phyloP scores from a whole-genome alignment of 129 eudicot genomes.

The Apium graveolens region DNA sequence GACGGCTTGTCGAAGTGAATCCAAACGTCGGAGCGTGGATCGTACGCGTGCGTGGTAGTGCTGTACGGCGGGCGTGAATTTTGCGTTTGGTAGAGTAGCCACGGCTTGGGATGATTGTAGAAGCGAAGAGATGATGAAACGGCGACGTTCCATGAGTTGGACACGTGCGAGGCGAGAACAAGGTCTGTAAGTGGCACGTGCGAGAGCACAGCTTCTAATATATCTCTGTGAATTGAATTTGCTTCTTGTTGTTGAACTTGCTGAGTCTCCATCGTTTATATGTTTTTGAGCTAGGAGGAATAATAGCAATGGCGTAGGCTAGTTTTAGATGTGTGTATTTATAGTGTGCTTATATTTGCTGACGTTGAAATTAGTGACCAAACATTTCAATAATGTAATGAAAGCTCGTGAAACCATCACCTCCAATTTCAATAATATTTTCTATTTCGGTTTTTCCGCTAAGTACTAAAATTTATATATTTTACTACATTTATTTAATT shows the following conservation, averaged over 20 bases:
- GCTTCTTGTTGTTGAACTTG: neutral
- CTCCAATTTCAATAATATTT: too few species aligned
- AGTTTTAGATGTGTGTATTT: too few species aligned
- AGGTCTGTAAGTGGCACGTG: slow-evolving; percentile 53
- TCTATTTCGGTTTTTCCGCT: too few species aligned
- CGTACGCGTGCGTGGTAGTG: slow-evolving; percentile 43
- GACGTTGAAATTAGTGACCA: neutral
- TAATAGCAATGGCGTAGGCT: neutral
- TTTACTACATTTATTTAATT: too few species aligned
- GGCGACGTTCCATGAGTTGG: slow-evolving; percentile 51
- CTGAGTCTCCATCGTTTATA: neutral
- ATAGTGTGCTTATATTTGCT: neutral
- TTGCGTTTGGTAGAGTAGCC: slow-evolving; percentile 60
- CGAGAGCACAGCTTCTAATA: slow-evolving; percentile 40
- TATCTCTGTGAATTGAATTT: slow-evolving; percentile 34
- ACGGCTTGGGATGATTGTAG: slow-evolving; percentile 37
- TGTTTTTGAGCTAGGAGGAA: neutral
- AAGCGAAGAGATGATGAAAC: slow-evolving; percentile 30
- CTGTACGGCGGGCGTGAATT: slow-evolving; percentile 26
- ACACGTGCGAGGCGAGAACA: slow-evolving; percentile 39
- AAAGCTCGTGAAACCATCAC: too few species aligned
- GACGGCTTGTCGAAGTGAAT: slow-evolving; percentile 28
- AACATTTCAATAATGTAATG: too few species aligned
- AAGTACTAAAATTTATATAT: too few species aligned
- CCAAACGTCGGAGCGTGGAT: slow-evolving; percentile 55